Evolutionary conservation across 2,329 filamentous ascomycete species (phyloP), one percentile per base, ranked within the genome.

Genomic region (Cyphellophora europaea): DNA sequence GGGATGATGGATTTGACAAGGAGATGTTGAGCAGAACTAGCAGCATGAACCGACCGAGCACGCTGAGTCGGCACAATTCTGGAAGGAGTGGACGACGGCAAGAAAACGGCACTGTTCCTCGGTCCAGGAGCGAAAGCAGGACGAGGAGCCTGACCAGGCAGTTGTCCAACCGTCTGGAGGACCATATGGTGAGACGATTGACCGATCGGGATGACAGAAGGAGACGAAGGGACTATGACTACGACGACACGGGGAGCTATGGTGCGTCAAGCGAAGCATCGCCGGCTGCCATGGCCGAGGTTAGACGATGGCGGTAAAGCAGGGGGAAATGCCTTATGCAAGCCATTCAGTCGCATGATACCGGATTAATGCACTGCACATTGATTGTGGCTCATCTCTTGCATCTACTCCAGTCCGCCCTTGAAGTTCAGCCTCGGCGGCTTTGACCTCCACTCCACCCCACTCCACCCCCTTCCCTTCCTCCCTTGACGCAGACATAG

Each of bases 1-100:
- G 38, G 43, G 35, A 42, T 19, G 37, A 41, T 25, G 37, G 43
- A n/a, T 27, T 36, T 23, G n/a, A n/a, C n/a, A 39, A 41, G 28
- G 41, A 41, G 19, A n/a, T 25, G 8, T 8, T 25, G 21, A 8
- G 8, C 8, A 25, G 13, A 14, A n/a, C 17, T 32, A 31, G 14
- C 35, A 35, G 36, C 10, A 15, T 12, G 19, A 6, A 35, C 19
- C 5, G 12, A 34, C 3, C 32, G 32, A 29, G 33, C 29, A 11
- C 19, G 32, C n/a, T n/a, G n/a, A n/a, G n/a, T n/a, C n/a, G n/a
- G n/a, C 25, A 33, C 19, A 32, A 17, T 8, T 25, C 21, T 25
- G 21, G 21, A 25, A 8, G 21, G 8, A 25, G 21, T 25, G 21
- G 8, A 8, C 21, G 21, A n/a, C 21, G n/a, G 21, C 21, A 8